A percentile compares a stretch with the other conserved stretches of the same genome.
phyloP scores from a whole-genome alignment of 768 basidiomycete genomes.

The Lanmaoa pseudosensibilis region DNA sequence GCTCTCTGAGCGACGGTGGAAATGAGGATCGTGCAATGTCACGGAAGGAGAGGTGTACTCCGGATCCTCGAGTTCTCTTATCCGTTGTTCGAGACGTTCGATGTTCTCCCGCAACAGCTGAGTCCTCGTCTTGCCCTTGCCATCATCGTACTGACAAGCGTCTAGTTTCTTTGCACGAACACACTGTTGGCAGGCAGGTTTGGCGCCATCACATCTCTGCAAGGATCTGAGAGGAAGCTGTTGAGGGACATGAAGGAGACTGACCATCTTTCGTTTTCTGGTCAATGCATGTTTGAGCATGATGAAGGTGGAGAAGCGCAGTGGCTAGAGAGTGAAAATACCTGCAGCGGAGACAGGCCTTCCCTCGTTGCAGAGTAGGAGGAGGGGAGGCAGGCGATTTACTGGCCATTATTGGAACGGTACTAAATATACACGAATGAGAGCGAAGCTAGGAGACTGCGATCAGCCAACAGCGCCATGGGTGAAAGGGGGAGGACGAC shows the following conservation, averaged over 20 bases:
- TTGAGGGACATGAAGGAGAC: slow-evolving; percentile 4
- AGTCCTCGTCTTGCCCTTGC: slow-evolving; percentile 79
- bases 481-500: not conserved
- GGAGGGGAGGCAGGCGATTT: slow-evolving; percentile 30
- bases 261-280: slow-evolving; percentile 73
- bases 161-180: slow-evolving; percentile 74
- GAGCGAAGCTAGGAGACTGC: slow-evolving; percentile 18
- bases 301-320: not conserved
- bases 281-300: slow-evolving; percentile 15
- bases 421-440: slow-evolving; percentile 38
- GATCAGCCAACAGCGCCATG: not conserved
- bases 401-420: slow-evolving; percentile 37
- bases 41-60: slow-evolving; percentile 70
- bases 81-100: slow-evolving; percentile 64
- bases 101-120: slow-evolving; percentile 79
- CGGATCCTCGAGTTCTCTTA: slow-evolving; percentile 74
- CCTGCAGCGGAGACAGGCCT: slow-evolving; percentile 75
- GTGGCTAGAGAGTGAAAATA: slow-evolving; percentile 29
- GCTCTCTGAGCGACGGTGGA: slow-evolving; percentile 42
- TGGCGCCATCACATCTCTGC: slow-evolving; percentile 75
- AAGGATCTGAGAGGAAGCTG: slow-evolving; percentile 12
- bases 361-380: slow-evolving; percentile 60
- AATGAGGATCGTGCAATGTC: slow-evolving; percentile 68
- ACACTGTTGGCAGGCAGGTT: slow-evolving; percentile 80
- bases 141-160: slow-evolving; percentile 79